A percentile compares a stretch with the other conserved stretches of the same genome.
These are phyloP conservation scores for Mucor irregularis DNA, from an alignment of 371 early-diverging fungal species.

Conservation along the genomic window DNA sequence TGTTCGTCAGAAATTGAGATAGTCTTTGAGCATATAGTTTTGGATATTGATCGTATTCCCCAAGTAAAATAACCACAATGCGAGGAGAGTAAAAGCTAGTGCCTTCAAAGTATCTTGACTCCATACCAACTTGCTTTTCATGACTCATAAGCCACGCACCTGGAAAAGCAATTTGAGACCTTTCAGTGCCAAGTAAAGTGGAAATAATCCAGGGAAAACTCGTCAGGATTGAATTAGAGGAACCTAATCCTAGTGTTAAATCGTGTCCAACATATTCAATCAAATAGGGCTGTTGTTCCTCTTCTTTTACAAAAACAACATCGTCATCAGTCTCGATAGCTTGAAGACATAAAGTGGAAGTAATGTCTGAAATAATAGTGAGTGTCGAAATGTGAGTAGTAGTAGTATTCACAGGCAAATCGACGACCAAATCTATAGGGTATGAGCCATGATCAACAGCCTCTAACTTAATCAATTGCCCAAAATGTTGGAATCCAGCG, in stretches of 20 bases:
- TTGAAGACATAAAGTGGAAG: neutral
- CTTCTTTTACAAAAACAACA: neutral
- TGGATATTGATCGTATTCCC: conserved; percentile 25
- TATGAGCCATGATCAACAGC: conserved; percentile 14
- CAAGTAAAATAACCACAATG: conserved; percentile 19
- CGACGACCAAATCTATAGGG: neutral
- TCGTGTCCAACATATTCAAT: conserved; percentile 41
- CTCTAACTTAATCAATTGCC: conserved; percentile 3
- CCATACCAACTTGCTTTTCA: conserved; percentile 29
- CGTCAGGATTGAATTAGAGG: conserved; percentile 26
- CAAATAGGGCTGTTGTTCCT: neutral
- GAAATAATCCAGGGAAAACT: conserved; percentile 37
- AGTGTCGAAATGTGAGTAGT: neutral
- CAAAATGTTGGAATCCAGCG: conserved; percentile 25
- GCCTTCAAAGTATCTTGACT: conserved; percentile 35
- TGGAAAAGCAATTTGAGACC: conserved; percentile 35
- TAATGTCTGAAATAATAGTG: conserved; percentile 7
- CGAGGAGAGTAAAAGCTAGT: conserved; percentile 1
- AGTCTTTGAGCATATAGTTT: conserved; percentile 16
- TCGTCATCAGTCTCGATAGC: neutral
- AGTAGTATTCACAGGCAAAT: conserved; percentile 1
- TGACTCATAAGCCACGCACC: conserved; percentile 30
- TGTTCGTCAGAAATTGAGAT: conserved; percentile 20
- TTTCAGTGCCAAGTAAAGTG: conserved; percentile 25
- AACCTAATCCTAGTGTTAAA: conserved; percentile 26